Percentiles rank a stretch among this genome's conserved stretches.
These are phyloP conservation scores for Candolleomyces efflorescens DNA, from an alignment of 768 basidiomycete genomes.

Conservation along the genomic window DNA sequence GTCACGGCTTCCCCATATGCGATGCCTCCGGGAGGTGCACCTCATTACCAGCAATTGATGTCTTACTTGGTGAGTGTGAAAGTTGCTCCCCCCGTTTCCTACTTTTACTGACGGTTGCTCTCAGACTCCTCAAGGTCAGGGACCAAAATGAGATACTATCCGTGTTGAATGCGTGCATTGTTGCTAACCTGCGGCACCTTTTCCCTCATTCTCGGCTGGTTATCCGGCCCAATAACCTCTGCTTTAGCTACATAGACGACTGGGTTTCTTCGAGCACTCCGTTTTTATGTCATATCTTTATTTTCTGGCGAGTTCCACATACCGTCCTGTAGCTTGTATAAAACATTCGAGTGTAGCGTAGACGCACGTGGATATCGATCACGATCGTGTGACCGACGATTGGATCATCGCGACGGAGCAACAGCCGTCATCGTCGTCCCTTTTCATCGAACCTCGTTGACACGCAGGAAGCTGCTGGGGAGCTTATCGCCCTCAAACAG, in stretches of 20 bases:
- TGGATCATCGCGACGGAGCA: slow-evolving; percentile 5
- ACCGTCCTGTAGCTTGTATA: neutral
- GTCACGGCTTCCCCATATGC: slow-evolving; percentile 35
- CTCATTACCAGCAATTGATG: slow-evolving; percentile 66
- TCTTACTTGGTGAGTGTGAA: slow-evolving; percentile 55
- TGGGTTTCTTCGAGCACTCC: too few species aligned
- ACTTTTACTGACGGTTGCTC: neutral
- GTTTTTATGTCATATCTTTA: too few species aligned
- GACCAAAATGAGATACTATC: neutral
- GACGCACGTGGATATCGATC: slow-evolving; percentile 6
- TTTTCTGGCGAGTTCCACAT: neutral
- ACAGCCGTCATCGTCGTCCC: neutral
- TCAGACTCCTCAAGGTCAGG: neutral
- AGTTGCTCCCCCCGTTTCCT: neutral
- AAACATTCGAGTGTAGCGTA: neutral
- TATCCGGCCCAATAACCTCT: too few species aligned
- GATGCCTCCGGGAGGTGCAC: slow-evolving; percentile 32
- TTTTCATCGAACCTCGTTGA: neutral
- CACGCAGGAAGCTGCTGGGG: neutral
- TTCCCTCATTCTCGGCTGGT: neutral
- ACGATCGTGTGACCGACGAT: slow-evolving; percentile 6
- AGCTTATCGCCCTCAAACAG: neutral
- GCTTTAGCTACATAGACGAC: too few species aligned
- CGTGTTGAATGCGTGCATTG: neutral
- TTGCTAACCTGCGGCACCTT: neutral